phyloP scores from a whole-genome alignment of 1,284 basidiomycete genomes.

The Clitocybe nebularis region DNA sequence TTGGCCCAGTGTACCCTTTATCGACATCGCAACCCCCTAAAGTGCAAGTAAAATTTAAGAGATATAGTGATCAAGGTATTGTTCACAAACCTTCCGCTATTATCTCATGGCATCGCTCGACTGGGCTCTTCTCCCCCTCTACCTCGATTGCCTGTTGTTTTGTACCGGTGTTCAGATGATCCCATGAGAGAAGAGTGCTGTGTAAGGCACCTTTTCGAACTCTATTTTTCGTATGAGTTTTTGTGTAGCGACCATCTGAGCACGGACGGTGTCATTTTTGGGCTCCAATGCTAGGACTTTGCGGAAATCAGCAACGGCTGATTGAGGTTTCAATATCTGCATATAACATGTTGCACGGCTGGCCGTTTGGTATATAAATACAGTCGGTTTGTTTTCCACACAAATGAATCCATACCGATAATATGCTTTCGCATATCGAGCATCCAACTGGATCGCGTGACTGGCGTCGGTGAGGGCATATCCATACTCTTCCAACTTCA shows the following conservation, averaged over 20 bases:
- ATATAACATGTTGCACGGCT: slow-evolving; percentile 92
- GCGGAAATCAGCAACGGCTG: slow-evolving; percentile 84
- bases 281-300: slow-evolving; percentile 88
- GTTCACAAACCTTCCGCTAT: slow-evolving; percentile 65
- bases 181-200: slow-evolving; percentile 4
- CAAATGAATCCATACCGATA: slow-evolving; percentile 52
- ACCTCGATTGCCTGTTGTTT: slow-evolving; percentile 75
- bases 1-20: slow-evolving; percentile 64
- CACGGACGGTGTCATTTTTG: slow-evolving; percentile 74
- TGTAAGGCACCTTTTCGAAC: slow-evolving; percentile 73
- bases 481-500: slow-evolving; percentile 80
- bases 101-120: slow-evolving; percentile 70
- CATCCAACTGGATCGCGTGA: slow-evolving; percentile 86
- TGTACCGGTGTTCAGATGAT: not conserved
- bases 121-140: slow-evolving; percentile 80
- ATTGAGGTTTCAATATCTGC: slow-evolving; percentile 82
- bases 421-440: slow-evolving; percentile 90
- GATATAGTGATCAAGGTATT: slow-evolving; percentile 4
- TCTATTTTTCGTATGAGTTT: slow-evolving; percentile 86
- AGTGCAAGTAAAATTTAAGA: slow-evolving; percentile 1
- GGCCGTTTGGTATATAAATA: slow-evolving; percentile 12
- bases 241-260: slow-evolving; percentile 84
- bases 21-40: slow-evolving; percentile 74
- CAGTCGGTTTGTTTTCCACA: not conserved
- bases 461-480: slow-evolving; percentile 78